Conservation (phyloP, 352 stramenopile species). For the Phytopythium montanum region DNA sequence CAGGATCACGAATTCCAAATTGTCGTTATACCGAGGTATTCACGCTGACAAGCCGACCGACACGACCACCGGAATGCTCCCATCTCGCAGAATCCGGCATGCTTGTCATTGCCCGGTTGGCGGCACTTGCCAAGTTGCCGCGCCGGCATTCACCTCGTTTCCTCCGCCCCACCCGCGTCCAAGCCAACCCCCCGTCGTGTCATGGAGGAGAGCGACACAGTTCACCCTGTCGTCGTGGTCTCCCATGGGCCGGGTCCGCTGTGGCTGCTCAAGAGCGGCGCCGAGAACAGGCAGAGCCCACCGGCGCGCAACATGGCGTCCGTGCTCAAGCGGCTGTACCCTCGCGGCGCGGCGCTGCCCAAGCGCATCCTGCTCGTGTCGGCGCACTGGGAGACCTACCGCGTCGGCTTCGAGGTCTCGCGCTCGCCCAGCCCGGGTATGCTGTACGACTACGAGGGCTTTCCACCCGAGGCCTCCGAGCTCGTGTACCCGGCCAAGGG, state of each 20-base stretch:
- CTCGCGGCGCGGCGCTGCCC: slow-evolving; percentile 25
- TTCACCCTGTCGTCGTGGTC: slow-evolving; percentile 42
- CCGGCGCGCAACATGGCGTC: slow-evolving; percentile 33
- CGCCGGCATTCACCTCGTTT: background rate
- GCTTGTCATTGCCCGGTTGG: background rate
- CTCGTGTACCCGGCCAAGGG: slow-evolving; percentile 73
- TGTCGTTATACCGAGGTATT: no score
- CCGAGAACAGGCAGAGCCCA: slow-evolving; percentile 28
- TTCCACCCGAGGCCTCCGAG: slow-evolving; percentile 79
- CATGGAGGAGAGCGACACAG: slow-evolving; percentile 12
- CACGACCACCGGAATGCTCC: background rate
- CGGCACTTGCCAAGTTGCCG: background rate
- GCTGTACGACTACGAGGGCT: slow-evolving; percentile 90
- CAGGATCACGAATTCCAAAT: no score
- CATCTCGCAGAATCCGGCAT: background rate
- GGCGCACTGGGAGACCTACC: slow-evolving; percentile 79
- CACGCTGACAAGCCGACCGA: no score
- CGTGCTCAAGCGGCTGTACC: slow-evolving; percentile 50
- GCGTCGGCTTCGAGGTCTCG: slow-evolving; percentile 49
- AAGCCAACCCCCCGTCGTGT: background rate
- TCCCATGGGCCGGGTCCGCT: slow-evolving; percentile 62
- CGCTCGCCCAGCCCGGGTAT: slow-evolving; percentile 49
- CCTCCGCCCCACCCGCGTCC: no score
- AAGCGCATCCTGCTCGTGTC: slow-evolving; percentile 82
- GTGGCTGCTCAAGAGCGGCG: slow-evolving; percentile 52